These are phyloP conservation scores for Starmerella roubikii DNA, from an alignment of 805 yeast species.

Conservation along the genomic window DNA sequence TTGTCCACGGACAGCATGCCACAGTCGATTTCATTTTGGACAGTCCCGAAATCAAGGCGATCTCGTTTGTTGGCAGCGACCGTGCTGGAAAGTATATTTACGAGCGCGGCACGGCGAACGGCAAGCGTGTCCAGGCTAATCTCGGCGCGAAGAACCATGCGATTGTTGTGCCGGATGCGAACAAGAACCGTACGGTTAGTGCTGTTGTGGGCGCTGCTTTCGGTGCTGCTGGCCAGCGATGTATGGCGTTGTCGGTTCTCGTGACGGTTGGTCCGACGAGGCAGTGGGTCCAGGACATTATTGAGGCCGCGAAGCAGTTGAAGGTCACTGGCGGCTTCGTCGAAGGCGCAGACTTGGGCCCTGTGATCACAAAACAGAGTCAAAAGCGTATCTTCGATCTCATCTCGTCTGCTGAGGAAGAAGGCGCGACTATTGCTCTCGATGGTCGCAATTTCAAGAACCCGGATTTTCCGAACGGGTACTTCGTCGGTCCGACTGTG, in stretches of 20 bases:
- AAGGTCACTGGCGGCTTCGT: conserved; percentile 56
- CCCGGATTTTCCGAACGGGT: conserved; percentile 43
- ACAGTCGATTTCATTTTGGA: conserved; percentile 58
- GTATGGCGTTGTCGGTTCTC: conserved; percentile 64
- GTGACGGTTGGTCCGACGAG: conserved; percentile 57
- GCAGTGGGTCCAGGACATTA: conserved; percentile 50
- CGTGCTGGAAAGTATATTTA: conserved; percentile 65
- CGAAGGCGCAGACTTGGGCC: conserved; percentile 51
- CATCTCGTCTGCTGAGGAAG: conserved; percentile 42
- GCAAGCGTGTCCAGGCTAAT: conserved; percentile 66
- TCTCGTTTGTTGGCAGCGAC: conserved; percentile 70
- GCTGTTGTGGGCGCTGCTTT: conserved; percentile 64
- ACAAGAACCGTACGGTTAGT: conserved; percentile 46
- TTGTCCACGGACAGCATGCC: conserved; percentile 60
- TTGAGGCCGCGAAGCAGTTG: conserved; percentile 42
- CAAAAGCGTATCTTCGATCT: conserved; percentile 42
- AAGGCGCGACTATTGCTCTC: conserved; percentile 48
- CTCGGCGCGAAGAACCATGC: conserved; percentile 72
- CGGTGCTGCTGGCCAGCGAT: conserved; percentile 77
- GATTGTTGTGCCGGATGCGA: conserved; percentile 59
- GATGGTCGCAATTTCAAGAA: conserved; percentile 47
- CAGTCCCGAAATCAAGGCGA: conserved; percentile 62
- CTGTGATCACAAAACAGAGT: conserved; percentile 51
- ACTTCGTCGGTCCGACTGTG: conserved; percentile 62
- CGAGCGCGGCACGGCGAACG: conserved; percentile 48